phyloP scores from a whole-genome alignment of 2,329 filamentous ascomycete genomes.

The Fulvia fulva region DNA sequence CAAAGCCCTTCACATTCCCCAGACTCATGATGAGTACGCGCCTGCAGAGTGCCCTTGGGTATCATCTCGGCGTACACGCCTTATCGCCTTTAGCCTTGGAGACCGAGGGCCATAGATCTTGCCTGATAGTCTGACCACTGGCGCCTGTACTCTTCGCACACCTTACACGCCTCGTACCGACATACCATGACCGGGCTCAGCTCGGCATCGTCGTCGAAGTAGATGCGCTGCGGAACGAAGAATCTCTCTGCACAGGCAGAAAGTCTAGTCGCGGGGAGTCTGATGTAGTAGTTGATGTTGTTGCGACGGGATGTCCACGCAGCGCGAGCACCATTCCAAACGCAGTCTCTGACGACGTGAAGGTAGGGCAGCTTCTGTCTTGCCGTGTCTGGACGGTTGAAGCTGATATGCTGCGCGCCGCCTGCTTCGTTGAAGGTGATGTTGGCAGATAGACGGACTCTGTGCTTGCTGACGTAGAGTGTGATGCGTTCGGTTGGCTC shows the following conservation, averaged over 20 bases:
- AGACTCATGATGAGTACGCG: too few species aligned
- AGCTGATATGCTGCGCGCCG: background rate
- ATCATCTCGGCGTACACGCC: too few species aligned
- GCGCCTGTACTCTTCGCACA: background rate
- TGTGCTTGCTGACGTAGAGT: background rate
- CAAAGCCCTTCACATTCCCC: too few species aligned
- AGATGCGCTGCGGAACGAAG: background rate
- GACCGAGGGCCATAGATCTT: too few species aligned
- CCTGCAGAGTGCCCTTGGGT: too few species aligned
- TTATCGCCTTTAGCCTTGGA: too few species aligned
- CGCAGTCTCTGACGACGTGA: background rate
- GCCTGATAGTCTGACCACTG: too few species aligned
- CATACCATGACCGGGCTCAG: background rate
- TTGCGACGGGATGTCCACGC: background rate
- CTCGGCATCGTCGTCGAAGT: background rate
- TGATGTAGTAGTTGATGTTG: background rate
- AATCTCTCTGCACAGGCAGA: background rate
- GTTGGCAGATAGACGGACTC: background rate
- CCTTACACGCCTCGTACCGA: background rate
- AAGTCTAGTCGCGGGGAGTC: background rate
- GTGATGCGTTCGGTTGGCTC: background rate
- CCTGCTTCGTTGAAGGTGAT: background rate
- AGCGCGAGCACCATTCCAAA: background rate
- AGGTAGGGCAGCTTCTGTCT: background rate
- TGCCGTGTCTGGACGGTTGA: background rate